phyloP scores from a whole-genome alignment of 495 filamentous ascomycete species.

The Trichoderma parareesei region DNA sequence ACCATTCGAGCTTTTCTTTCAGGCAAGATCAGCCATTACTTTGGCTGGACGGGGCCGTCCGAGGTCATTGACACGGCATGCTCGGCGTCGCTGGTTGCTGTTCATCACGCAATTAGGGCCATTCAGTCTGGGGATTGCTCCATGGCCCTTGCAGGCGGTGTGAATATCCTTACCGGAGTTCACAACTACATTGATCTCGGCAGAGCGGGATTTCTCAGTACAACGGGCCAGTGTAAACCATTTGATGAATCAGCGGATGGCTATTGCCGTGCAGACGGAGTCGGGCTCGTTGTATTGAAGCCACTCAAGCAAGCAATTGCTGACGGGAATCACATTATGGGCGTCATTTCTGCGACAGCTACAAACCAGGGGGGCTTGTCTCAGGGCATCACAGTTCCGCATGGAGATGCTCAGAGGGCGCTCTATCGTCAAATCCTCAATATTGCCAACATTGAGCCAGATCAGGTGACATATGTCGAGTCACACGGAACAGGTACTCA shows the following conservation, averaged over 20 bases:
- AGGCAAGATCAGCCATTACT: conserved; percentile 36
- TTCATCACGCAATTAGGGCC: conserved; percentile 41
- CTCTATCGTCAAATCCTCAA: conserved; percentile 25
- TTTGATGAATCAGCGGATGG: conserved; percentile 45
- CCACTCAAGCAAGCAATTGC: conserved; percentile 33
- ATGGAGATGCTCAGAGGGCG: conserved; percentile 21
- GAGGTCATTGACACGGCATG: conserved; percentile 39
- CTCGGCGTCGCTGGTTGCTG: conserved; percentile 37
- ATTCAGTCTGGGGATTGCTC: conserved; percentile 37
- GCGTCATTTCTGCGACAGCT: conserved; percentile 41
- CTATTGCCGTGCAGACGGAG: conserved; percentile 50
- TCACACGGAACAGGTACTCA: conserved; percentile 42
- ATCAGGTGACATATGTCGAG: conserved; percentile 31
- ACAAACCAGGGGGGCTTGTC: conserved; percentile 37
- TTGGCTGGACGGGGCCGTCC: conserved; percentile 30
- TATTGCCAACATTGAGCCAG: conserved; percentile 17
- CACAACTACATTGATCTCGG: conserved; percentile 27
- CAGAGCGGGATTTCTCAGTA: conserved; percentile 34
- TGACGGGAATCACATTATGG: conserved; percentile 41
- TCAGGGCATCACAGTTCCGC: conserved; percentile 31
- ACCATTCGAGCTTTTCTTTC: conserved; percentile 30
- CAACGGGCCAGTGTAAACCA: conserved; percentile 22
- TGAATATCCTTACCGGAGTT: conserved; percentile 20
- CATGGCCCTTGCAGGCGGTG: conserved; percentile 17
- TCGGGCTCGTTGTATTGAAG: conserved; percentile 47